phyloP scores from a whole-genome alignment of 2,329 filamentous ascomycete species.

The Aspergillus japonicus region DNA sequence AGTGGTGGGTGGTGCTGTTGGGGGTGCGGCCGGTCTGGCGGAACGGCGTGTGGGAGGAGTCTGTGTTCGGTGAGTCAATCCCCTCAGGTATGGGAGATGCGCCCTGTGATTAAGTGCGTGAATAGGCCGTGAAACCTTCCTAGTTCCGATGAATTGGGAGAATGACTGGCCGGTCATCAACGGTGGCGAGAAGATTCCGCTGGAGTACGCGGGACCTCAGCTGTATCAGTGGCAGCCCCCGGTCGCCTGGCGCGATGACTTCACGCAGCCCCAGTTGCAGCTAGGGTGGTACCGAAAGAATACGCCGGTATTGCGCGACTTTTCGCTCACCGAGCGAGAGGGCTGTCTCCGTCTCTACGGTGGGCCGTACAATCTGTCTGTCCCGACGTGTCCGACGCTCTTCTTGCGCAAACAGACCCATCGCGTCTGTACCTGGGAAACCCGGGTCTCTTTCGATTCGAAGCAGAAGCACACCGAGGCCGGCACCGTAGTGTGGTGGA shows the following conservation, averaged over 20 bases:
- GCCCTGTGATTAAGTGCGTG: background rate
- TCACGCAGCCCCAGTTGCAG: constrained; percentile 22
- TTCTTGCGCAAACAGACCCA: constrained; percentile 56
- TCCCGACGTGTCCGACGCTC: constrained; percentile 53
- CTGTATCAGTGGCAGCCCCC: constrained; percentile 20
- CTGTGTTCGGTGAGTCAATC: constrained; percentile 41
- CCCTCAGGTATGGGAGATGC: too few relatives aligned
- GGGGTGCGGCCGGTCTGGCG: constrained; percentile 43
- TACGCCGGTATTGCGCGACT: constrained; percentile 50
- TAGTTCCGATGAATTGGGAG: constrained; percentile 52
- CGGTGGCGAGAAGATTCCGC: constrained; percentile 45
- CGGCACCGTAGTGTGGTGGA: constrained; percentile 57
- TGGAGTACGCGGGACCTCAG: constrained; percentile 25
- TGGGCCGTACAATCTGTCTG: constrained; percentile 52
- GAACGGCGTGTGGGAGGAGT: constrained; percentile 35
- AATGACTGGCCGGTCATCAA: constrained; percentile 56
- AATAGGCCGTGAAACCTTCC: constrained; percentile 51
- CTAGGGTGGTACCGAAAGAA: constrained; percentile 43
- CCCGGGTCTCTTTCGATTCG: constrained; percentile 49
- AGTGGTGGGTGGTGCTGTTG: constrained; percentile 52
- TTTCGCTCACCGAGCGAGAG: constrained; percentile 47
- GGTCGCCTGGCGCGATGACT: constrained; percentile 39
- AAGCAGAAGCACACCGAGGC: constrained; percentile 49
- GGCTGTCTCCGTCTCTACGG: constrained; percentile 52
- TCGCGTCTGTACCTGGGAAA: constrained; percentile 44